Base-by-base conservation (phyloP, 305 asterid species). In the Stenogyne calaminthoides region DNA sequence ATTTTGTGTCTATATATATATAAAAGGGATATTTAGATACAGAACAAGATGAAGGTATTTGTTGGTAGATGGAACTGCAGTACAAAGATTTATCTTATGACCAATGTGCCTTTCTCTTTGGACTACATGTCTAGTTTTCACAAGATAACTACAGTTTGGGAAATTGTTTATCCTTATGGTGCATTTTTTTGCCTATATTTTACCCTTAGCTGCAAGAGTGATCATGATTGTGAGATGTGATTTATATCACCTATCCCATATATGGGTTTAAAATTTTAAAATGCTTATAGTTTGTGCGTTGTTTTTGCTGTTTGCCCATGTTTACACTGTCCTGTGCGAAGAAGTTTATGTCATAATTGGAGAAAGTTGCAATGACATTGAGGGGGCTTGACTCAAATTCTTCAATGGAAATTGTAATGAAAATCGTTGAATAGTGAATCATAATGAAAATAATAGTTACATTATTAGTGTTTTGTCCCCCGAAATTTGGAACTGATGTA, bases 1-100 rank as follows among this genome's bases (percentile, higher is more conserved):
- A 12, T 5, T 73, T 75, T 27, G 19, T 70, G 62, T 12, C 69
- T 42, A 10, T 25, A 37, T 63, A 37, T 64, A 56, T 58, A 56
- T 40, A 42, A 64, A 69, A 67, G 37, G 39, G 54, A 59, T 37
- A n/a, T 19, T 27, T 62, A 39, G 64, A 57, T 58, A 16, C 15
- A 51, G 51, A 49, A 67, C 71, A 0, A 40, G 67, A 54, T 44
- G 15, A 22, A 61, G 36, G 12, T 20, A 67, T 34, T 62, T 32
- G 62, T 66, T 74, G 46, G 62, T 58, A n/a, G 46, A 44, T 64
- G 27, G 63, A 40, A 37, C 58, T 25, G 49, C 14, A 44, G 51
- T 40, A 52, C 58, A 20, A 11, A 37, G 20, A 39, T 37, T 67
- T 5, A 14, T 67, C 18, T 27, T 22, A 27, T 56, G 60, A 59